Percentiles rank a stretch among this genome's conserved stretches.
Evolutionary conservation across 2,329 filamentous ascomycete species (phyloP).

Genomic region (Beauveria pseudobassiana): DNA sequence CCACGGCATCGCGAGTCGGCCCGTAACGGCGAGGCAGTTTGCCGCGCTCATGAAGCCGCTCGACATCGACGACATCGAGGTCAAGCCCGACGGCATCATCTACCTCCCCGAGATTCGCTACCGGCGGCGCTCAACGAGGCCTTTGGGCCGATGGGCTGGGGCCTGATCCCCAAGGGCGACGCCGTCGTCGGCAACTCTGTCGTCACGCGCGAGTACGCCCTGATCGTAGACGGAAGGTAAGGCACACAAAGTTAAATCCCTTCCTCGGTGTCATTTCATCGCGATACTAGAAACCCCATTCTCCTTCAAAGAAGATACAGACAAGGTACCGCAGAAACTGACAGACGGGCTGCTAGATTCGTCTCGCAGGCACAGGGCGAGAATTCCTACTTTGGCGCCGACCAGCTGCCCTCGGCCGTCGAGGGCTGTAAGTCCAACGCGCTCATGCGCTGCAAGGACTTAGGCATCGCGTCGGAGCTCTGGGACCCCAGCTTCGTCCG

Average conservation of each 20-base stretch:
- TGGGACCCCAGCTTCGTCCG: conserved; percentile 94
- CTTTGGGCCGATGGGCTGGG: conserved; percentile 95
- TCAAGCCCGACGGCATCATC: conserved; percentile 94
- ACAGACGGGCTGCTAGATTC: conserved; percentile 47
- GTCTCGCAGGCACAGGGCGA: conserved; percentile 90
- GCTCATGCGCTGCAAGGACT: conserved; percentile 94
- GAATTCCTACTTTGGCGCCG: conserved; percentile 84
- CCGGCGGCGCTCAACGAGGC: conserved; percentile 79
- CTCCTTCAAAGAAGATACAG: too few species aligned
- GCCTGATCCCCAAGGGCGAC: conserved; percentile 79
- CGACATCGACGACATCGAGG: conserved; percentile 72
- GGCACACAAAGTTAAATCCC: conserved; percentile 20
- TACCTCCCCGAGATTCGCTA: conserved; percentile 99
- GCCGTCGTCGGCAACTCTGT: conserved; percentile 75
- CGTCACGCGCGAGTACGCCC: conserved; percentile 84
- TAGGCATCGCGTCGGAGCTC: conserved; percentile 88
- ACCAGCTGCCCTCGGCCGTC: conserved; percentile 86
- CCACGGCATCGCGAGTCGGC: conserved; percentile 63
- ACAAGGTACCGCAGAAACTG: too few species aligned
- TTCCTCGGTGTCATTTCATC: neutral
- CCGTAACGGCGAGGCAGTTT: conserved; percentile 64
- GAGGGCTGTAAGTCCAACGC: conserved; percentile 98
- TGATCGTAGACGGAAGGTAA: conserved; percentile 81
- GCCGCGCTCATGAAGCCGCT: conserved; percentile 62
- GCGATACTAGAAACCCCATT: too few species aligned